Conservation (phyloP, 73 alveolate species). For the Paraurostyla sp. region DNA sequence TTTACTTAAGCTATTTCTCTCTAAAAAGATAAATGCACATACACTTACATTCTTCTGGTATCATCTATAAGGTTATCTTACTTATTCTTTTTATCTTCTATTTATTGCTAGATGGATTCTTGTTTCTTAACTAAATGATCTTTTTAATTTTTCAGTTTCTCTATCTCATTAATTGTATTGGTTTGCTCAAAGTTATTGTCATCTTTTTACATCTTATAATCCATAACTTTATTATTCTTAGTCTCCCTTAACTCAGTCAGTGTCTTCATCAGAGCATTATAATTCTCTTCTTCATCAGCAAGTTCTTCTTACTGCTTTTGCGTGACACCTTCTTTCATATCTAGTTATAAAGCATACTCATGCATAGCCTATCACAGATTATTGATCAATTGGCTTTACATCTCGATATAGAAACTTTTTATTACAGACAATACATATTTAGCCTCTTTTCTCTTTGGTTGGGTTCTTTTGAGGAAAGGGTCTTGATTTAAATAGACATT, state of each 20-base stretch:
- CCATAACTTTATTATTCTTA: neutral
- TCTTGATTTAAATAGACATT: conserved; percentile 38
- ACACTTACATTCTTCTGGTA: conserved; percentile 28
- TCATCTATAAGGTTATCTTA: neutral
- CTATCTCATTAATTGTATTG: neutral
- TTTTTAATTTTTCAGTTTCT: neutral
- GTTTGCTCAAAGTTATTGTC: neutral
- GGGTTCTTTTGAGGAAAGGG: conserved; percentile 59
- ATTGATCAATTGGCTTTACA: neutral
- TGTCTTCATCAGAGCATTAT: neutral
- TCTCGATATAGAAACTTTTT: conserved; percentile 60
- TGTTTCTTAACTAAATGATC: neutral
- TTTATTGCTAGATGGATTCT: neutral
- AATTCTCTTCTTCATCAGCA: neutral
- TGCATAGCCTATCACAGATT: conserved; percentile 19
- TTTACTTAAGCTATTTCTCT: neutral
- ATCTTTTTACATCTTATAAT: neutral
- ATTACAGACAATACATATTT: conserved; percentile 40
- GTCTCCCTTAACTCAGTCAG: neutral
- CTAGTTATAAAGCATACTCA: conserved; percentile 25
- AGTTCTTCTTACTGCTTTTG: conserved; percentile 14
- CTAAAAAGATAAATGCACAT: neutral
- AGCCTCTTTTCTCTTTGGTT: conserved; percentile 28
- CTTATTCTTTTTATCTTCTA: conserved; percentile 34
- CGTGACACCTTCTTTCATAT: conserved; percentile 14